Conservation (phyloP, 257 asterid species). For the Petrea volubilis region DNA sequence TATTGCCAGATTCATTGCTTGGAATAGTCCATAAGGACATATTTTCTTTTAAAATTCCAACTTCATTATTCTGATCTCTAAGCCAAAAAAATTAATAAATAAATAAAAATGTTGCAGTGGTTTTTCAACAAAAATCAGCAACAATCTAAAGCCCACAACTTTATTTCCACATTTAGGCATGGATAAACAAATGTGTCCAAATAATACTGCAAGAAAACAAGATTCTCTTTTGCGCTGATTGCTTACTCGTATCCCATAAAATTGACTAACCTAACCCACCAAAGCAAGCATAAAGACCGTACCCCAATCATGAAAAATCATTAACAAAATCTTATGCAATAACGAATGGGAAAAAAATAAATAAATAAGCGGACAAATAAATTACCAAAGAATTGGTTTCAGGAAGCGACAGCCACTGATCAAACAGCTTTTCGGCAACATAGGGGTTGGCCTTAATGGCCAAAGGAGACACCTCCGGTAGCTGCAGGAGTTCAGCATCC, state of each 20-base stretch:
- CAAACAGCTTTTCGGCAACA: slow-evolving; percentile 85
- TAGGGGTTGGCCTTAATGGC: slow-evolving; percentile 82
- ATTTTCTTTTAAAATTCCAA: neutral
- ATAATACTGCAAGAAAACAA: neutral
- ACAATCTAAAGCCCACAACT: slow-evolving; percentile 10
- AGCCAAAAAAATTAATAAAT: too few species aligned
- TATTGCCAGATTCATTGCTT: neutral
- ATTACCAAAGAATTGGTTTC: slow-evolving; percentile 81
- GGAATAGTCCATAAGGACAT: neutral
- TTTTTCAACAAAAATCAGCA: neutral
- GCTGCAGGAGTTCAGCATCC: slow-evolving; percentile 90
- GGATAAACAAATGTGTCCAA: neutral
- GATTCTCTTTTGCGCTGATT: neutral
- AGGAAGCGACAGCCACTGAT: slow-evolving; percentile 96
- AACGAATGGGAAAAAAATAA: neutral
- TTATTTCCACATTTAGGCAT: slow-evolving; percentile 1
- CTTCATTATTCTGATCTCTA: neutral
- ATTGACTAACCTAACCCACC: slow-evolving; percentile 15
- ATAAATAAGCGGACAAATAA: neutral
- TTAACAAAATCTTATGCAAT: neutral
- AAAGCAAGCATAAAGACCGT: slow-evolving; percentile 18
- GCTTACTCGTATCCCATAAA: slow-evolving; percentile 5
- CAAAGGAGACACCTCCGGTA: slow-evolving; percentile 85
- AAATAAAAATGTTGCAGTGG: neutral
- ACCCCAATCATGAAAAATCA: slow-evolving; percentile 5